Evolutionary conservation across 257 asterid genomes (phyloP), one percentile per base, ranked within the genome.

Genomic region (Penstemon davidsonii): DNA sequence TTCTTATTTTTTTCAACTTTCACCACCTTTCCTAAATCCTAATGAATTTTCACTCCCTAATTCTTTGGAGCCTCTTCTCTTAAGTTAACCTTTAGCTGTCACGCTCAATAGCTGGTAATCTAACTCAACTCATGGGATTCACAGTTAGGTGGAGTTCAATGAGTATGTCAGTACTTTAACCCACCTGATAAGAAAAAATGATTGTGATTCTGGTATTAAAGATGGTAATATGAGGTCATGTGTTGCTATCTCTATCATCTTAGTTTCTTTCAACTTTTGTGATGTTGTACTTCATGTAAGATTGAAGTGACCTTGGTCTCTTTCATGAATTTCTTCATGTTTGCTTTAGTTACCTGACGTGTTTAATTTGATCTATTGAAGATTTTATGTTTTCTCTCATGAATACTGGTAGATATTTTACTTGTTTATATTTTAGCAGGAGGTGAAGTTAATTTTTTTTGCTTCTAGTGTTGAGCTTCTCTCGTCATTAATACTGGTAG

Each of bases 121-220:
- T 41, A 25, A 25, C 33, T 25, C 33, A 60, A 18, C 50, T 73
- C 51, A 10, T 59, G 9, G n/a, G 7, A 41, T 8, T 51, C 44
- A 33, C 33, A 66, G 43, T 66, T 45, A 55, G 38, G 33, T 54
- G 73, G 18, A 40, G 9, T 11, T 57, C 66, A 45, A n/a, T 47
- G 39, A 45, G 66, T 45, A n/a, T 57, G 12, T 45, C 46, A 44
- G 62, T 56, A 37, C 8, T 56, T 43, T 43, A 19, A 9, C 11
- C 41, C 7, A 6, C 67, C 43, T 62, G 9, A 19, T 6, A 11
- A 5, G 47, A 33, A 56, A 57, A 37, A 5, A 25, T 68, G 39
- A 43, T 55, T 44, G 15, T 67, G 72, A 47, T 36, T 67, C 47
- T 38, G 38, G 55, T 25, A 39, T 55, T 54, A 15, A 9, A 5